Evolutionary conservation across 2,329 filamentous ascomycete genomes (phyloP), one percentile per base, ranked within the genome.

Genomic region (Parafenestella ontariensis): DNA sequence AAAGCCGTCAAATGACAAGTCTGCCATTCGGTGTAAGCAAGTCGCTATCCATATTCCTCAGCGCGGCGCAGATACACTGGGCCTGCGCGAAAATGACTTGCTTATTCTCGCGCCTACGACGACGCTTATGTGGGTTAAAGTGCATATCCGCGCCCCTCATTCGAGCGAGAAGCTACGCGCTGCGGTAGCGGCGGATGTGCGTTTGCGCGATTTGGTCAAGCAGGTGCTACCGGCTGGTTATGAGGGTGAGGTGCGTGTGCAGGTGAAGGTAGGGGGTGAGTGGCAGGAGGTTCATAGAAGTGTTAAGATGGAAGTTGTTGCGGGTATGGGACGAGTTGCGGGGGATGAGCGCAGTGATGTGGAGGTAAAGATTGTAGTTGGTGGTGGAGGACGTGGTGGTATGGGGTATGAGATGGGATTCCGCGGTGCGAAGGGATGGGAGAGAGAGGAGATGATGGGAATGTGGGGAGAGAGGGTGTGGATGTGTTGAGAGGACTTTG

Each of bases 131-230:
- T 53, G 34, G 7, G 21, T 61, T 2, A 43, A 40, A 1, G 49
- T 64, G n/a, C 26, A 29, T 4, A 40, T 64, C 4, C 11, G 15
- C 13, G 18, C 21, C 13, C 29, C n/a, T n/a, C 20, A 40, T 18
- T 5, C 13, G 1, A 36, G 10, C 11, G 21, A 52, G 4, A 49
- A 41, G 11, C 3, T 65, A 4, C 41, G 39, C 4, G 58, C 36
- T 7, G 49, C 46, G 1, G 56, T 64, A 3, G 54, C 56, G 6
- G 45, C 50, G 0, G 57, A 59, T 28, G 53, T 59, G 62, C 59
- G 47, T 1, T 39, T 64, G 13, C 50, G 56, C 15, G 59, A 64
- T 17, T 49, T 60, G 1, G 26, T 64, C 0, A 46, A 29, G 18
- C 61, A 64, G 23, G 1, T 65, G 10, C 15, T 64, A 9, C 24